These are phyloP conservation scores for Verticillium dahliae DNA, from an alignment of 2,329 filamentous ascomycete genomes.

Conservation along the genomic window DNA sequence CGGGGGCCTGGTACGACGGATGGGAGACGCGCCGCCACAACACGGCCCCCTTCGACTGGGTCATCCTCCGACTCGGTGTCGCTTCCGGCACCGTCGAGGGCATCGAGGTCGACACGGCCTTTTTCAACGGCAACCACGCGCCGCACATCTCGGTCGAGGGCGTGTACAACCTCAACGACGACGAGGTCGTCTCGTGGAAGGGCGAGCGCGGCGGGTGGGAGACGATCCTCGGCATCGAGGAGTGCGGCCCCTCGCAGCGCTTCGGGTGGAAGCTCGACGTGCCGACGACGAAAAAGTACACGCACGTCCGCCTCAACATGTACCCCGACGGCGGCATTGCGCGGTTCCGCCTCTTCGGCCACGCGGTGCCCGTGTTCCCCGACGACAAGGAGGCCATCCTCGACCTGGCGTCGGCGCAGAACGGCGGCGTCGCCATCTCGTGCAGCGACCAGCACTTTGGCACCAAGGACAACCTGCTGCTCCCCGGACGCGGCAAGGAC, in stretches of 20 bases:
- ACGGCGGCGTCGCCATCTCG: slow-evolving; percentile 67
- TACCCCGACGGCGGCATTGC: slow-evolving; percentile 82
- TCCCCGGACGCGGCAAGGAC: slow-evolving; percentile 71
- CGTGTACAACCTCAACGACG: slow-evolving; percentile 58
- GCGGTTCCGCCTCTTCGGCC: slow-evolving; percentile 70
- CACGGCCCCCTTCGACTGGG: slow-evolving; percentile 58
- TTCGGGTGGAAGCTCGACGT: slow-evolving; percentile 64
- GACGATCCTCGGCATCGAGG: slow-evolving; percentile 60
- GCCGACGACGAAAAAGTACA: slow-evolving; percentile 61
- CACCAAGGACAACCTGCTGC: slow-evolving; percentile 71
- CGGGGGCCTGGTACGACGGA: slow-evolving; percentile 65
- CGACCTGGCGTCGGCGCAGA: slow-evolving; percentile 71
- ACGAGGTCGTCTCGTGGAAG: slow-evolving; percentile 57
- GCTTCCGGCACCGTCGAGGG: slow-evolving; percentile 67
- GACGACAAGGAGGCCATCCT: slow-evolving; percentile 57
- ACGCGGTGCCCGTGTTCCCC: slow-evolving; percentile 71
- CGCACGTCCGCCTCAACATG: slow-evolving; percentile 76
- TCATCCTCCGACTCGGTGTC: slow-evolving; percentile 59
- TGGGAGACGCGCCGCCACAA: slow-evolving; percentile 67
- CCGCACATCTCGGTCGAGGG: slow-evolving; percentile 74
- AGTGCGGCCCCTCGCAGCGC: slow-evolving; percentile 67
- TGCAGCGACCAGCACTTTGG: slow-evolving; percentile 85
- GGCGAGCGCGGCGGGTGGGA: slow-evolving; percentile 60
- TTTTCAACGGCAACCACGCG: slow-evolving; percentile 78
- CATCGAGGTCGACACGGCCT: slow-evolving; percentile 73